A percentile compares a stretch with the other conserved stretches of the same genome.
Evolutionary conservation across 352 stramenopile species (phyloP).

Genomic region (Globisporangium iwayamae): DNA sequence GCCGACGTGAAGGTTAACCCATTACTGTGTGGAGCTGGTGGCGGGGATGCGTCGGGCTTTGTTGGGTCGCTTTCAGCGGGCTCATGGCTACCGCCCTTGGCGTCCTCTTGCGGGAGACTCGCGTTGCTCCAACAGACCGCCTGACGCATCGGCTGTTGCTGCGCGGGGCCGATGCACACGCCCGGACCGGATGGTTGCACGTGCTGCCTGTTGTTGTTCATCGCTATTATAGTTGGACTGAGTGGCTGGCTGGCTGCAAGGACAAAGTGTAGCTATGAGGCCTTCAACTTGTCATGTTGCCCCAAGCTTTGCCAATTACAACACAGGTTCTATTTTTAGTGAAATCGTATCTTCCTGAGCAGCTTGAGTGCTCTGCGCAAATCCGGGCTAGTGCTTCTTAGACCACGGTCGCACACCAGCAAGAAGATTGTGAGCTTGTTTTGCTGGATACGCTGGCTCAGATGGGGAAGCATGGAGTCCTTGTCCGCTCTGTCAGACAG

Average conservation of each 20-base stretch:
- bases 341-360: neutral
- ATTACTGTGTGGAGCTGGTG: neutral
- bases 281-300: neutral
- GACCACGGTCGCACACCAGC: neutral
- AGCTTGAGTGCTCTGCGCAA: neutral
- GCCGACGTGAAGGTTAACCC: neutral
- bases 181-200: neutral
- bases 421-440: neutral
- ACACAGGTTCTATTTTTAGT: neutral
- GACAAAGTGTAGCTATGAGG: neutral
- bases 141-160: constrained; percentile 3
- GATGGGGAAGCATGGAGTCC: too few relatives aligned
- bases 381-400: neutral
- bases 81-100: neutral
- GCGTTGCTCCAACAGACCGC: constrained; percentile 16
- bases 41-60: neutral
- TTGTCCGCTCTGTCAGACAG: too few relatives aligned
- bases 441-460: neutral
- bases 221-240: neutral
- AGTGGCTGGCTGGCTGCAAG: neutral
- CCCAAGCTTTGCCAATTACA: neutral
- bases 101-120: neutral
- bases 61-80: neutral
- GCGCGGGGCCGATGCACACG: constrained; percentile 6
- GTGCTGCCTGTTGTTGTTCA: neutral